These are phyloP conservation scores for Rhododendron ovatum DNA, from an alignment of 148 eudicot species.

Conservation along the genomic window DNA sequence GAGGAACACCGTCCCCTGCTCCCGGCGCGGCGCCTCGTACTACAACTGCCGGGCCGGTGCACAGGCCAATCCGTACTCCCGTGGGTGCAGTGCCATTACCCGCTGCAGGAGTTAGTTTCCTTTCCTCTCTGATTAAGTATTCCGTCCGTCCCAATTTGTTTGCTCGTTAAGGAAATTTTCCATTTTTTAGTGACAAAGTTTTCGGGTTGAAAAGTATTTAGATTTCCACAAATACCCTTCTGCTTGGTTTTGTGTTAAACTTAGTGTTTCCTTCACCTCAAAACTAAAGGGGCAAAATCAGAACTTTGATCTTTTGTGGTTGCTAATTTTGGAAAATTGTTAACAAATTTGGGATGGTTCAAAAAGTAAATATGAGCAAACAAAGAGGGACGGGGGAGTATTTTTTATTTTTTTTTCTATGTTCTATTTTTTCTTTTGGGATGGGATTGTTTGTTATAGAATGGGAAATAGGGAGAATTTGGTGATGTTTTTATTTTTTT, in stretches of 20 bases:
- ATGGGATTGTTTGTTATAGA: slow-evolving; percentile 6
- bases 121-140: neutral
- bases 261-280: neutral
- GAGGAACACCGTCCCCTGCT: slow-evolving; percentile 40
- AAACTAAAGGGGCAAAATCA: too few species aligned
- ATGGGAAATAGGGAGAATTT: neutral
- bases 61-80: slow-evolving; percentile 40
- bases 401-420: neutral
- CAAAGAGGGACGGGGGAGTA: neutral
- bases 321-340: neutral
- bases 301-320: neutral
- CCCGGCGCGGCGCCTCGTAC: slow-evolving; percentile 43
- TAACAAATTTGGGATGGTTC: neutral
- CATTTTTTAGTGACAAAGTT: neutral
- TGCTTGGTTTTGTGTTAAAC: too few species aligned
- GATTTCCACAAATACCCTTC: too few species aligned
- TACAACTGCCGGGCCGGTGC: slow-evolving; percentile 38
- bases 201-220: neutral
- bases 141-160: neutral
- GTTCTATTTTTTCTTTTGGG: neutral
- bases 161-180: neutral
- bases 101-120: slow-evolving; percentile 27
- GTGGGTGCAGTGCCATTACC: slow-evolving; percentile 40
- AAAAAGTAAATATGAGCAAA: neutral
- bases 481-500: neutral